Percentiles rank a stretch among this genome's conserved stretches.
Evolutionary conservation across 2,329 filamentous ascomycete species (phyloP).

Genomic region (Fusarium cicatricum): DNA sequence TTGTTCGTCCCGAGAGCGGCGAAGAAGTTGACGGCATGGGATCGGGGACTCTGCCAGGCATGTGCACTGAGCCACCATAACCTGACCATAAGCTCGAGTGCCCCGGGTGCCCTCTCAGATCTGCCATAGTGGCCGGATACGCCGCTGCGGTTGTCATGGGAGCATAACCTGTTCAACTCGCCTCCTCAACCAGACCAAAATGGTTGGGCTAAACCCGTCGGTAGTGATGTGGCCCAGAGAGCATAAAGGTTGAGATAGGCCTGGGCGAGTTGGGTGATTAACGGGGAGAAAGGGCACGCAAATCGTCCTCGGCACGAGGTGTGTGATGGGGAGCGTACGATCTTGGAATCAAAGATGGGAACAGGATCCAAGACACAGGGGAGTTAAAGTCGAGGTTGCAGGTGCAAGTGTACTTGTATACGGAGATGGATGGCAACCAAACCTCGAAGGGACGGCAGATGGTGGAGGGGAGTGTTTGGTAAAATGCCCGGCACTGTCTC

Average conservation of each 20-base stretch:
- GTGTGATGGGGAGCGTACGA: conserved; percentile 22
- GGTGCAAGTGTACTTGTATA: conserved; percentile 58
- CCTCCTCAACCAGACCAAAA: conserved; percentile 36
- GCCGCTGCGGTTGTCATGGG: conserved; percentile 69
- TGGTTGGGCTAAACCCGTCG: conserved; percentile 38
- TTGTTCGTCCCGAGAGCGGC: conserved; percentile 59
- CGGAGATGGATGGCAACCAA: conserved; percentile 52
- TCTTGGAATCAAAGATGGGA: conserved; percentile 22
- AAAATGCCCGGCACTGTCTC: conserved; percentile 59
- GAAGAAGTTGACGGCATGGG: conserved; percentile 57
- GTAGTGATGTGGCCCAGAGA: conserved; percentile 32
- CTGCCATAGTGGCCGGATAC: conserved; percentile 70
- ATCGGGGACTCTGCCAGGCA: conserved; percentile 60
- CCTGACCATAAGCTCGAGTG: conserved; percentile 66
- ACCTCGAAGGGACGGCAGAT: conserved; percentile 51
- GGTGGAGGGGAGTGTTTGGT: conserved; percentile 58
- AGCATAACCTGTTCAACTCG: conserved; percentile 53
- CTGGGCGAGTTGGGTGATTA: conserved; percentile 10
- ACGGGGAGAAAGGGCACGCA: conserved; percentile 19
- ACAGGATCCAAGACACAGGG: conserved; percentile 28
- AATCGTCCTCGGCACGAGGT: conserved; percentile 24
- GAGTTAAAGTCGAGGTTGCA: conserved; percentile 48
- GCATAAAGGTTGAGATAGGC: conserved; percentile 33
- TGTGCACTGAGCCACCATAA: conserved; percentile 63
- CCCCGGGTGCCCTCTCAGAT: conserved; percentile 66